These are phyloP conservation scores for Cytospora chrysosperma DNA, from an alignment of 2,329 filamentous ascomycete genomes.

Conservation along the genomic window DNA sequence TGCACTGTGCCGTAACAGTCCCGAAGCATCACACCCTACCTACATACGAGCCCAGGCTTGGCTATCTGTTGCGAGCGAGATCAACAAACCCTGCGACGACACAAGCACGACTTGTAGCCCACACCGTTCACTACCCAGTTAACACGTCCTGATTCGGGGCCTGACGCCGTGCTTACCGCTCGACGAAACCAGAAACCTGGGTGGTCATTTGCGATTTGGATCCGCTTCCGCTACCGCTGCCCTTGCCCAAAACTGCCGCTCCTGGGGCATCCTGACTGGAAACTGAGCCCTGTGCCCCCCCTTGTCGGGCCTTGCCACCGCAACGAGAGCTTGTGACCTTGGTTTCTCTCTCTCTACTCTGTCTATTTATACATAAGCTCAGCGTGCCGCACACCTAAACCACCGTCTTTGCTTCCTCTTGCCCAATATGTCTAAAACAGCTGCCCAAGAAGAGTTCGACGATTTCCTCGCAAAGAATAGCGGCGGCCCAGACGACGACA, in stretches of 20 bases:
- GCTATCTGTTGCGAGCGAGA: constrained; percentile 21
- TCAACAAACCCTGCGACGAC: constrained; percentile 4
- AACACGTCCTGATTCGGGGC: constrained; percentile 2
- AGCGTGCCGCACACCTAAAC: constrained; percentile 22
- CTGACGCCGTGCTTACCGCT: constrained; percentile 11
- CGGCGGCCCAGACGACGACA: constrained; percentile 38
- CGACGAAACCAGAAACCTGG: constrained; percentile 12
- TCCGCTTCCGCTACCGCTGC: constrained; percentile 11
- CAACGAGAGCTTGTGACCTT: constrained; percentile 2
- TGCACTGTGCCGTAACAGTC: constrained; percentile 5
- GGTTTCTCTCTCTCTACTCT: constrained; percentile 13
- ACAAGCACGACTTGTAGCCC: constrained; percentile 6
- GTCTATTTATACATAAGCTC: constrained; percentile 39
- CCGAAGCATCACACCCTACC: constrained; percentile 5
- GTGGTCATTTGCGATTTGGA: constrained; percentile 7
- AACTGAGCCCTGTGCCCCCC: constrained; percentile 22
- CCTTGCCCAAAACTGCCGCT: constrained; percentile 22
- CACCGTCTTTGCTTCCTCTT: constrained; percentile 23
- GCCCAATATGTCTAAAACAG: constrained; percentile 53
- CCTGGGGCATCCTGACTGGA: constrained; percentile 23
- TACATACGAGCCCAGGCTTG: constrained; percentile 12
- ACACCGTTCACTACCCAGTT: not conserved
- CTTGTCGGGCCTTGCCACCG: constrained; percentile 14
- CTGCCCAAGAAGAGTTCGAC: constrained; percentile 68
- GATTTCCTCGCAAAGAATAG: constrained; percentile 59